Evolutionary conservation across 2,329 filamentous ascomycete genomes (phyloP), one percentile per base, ranked within the genome.

Genomic region (Aspergillus cejpii): DNA sequence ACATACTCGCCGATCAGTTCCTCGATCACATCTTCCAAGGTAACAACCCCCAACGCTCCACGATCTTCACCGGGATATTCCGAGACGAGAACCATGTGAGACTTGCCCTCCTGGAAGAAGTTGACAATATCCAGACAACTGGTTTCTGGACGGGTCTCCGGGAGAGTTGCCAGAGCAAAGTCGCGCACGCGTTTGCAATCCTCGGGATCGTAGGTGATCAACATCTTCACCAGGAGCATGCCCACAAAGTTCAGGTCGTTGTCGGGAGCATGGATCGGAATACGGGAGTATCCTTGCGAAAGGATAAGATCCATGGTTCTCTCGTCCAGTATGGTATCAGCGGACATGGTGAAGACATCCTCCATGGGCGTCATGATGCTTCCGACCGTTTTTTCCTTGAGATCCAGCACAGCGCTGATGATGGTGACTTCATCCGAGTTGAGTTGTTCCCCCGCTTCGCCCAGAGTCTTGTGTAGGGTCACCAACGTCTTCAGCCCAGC

Each of bases 71-170:
- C 90, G 1, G 92, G 92, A 53, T 73, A 79, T 59, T 95, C 87
- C 0, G 91, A 96, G 6, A 97, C 92, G 21, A 98, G 74, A 0
- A 97, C 91, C 90, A 98, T 95, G 67, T 98, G 92, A 1, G 90
- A 95, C 66, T 98, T 98, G 58, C 92, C 92, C 73, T 98, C 92
- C 67, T 98, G 92, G 73, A 98, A 98, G 69, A 96, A 98, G 71
- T 98, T 98, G 70, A 98, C 88, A 59, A 98, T 97, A 65, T 98
- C 92, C 44, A 98, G 71, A 64, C 92, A 98, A 71, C 90, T 96
- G 0, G 92, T 98, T 63, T 96, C 88, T 0, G 92, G 88, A 7
- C 87, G 81, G 0, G 92, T 98, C 67, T 98, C 92, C 1, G 94
- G 92, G 5, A 98, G 79, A 0, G 92, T 96, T 11, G 92, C 92